Conservation (phyloP, 371 early-diverging fungal species). For the Rhizopus microsporus region DNA sequence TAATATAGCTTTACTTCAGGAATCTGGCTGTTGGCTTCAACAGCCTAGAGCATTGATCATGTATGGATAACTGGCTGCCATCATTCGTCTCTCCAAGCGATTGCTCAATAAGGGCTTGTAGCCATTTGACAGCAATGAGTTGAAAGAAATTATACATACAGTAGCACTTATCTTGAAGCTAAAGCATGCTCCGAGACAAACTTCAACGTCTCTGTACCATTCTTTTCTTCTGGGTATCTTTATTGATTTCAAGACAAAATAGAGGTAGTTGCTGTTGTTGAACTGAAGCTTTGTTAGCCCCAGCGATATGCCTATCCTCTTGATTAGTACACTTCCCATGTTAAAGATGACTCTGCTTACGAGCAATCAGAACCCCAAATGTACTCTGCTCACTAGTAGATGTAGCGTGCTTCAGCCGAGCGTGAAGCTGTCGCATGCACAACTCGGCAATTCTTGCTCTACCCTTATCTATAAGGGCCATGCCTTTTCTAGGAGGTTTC, state of each 20-base stretch:
- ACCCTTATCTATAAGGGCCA: not conserved
- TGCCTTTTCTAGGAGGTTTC: constrained; percentile 2
- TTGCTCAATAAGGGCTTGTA: not conserved
- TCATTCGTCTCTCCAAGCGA: not conserved
- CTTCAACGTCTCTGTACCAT: too few relatives aligned
- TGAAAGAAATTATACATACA: not conserved
- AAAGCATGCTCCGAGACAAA: too few relatives aligned
- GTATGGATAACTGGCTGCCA: not conserved
- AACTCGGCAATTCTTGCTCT: constrained; percentile 8
- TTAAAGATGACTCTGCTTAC: constrained; percentile 2
- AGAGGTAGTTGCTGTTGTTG: not conserved
- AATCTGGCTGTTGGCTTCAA: constrained; percentile 1
- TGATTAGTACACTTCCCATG: not conserved
- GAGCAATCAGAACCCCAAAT: constrained; percentile 4
- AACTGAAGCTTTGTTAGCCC: constrained; percentile 3
- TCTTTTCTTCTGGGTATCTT: not conserved
- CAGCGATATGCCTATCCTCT: not conserved
- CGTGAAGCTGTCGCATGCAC: constrained; percentile 4
- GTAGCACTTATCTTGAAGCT: constrained; percentile 7
- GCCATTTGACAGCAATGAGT: not conserved
- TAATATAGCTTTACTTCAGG: not conserved
- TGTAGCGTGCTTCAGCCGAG: not conserved
- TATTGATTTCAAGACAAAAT: not conserved
- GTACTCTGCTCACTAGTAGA: not conserved
- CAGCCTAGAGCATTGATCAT: not conserved